Conservation (phyloP, 164 flowering plant genomes). For the Saururus chinensis region DNA sequence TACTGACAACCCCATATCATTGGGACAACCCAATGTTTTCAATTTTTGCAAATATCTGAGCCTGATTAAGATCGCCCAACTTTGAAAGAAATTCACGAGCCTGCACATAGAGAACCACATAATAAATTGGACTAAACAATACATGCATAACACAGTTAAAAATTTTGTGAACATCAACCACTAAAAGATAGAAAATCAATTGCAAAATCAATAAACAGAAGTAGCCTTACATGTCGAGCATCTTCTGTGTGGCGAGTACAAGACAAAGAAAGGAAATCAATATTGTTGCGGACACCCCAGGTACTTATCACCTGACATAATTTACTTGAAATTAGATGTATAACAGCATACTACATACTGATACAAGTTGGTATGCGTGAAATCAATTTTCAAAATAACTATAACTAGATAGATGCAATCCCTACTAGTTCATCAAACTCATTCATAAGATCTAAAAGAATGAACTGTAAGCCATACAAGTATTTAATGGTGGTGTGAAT, state of each 20-base stretch:
- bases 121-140: not conserved
- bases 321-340: not conserved
- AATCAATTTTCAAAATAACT: not conserved
- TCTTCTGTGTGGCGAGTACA: conserved; percentile 85
- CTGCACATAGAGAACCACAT: conserved; percentile 24
- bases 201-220: too few relatives aligned
- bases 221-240: conserved; percentile 65
- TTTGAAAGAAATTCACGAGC: conserved; percentile 76
- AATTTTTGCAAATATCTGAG: conserved; percentile 92
- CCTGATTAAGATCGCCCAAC: conserved; percentile 68
- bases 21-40: conserved; percentile 31
- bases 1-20: too few relatives aligned
- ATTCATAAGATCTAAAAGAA: not conserved
- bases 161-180: too few relatives aligned
- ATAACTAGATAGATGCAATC: not conserved
- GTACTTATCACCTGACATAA: conserved; percentile 66
- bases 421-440: not conserved
- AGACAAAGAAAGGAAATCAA: conserved; percentile 91
- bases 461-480: not conserved
- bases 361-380: not conserved
- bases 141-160: not conserved
- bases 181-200: too few relatives aligned
- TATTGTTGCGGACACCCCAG: conserved; percentile 85
- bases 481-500: not conserved
- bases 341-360: not conserved